Base-by-base conservation (phyloP, 2,329 filamentous ascomycete species). In the Alternaria sp. region DNA sequence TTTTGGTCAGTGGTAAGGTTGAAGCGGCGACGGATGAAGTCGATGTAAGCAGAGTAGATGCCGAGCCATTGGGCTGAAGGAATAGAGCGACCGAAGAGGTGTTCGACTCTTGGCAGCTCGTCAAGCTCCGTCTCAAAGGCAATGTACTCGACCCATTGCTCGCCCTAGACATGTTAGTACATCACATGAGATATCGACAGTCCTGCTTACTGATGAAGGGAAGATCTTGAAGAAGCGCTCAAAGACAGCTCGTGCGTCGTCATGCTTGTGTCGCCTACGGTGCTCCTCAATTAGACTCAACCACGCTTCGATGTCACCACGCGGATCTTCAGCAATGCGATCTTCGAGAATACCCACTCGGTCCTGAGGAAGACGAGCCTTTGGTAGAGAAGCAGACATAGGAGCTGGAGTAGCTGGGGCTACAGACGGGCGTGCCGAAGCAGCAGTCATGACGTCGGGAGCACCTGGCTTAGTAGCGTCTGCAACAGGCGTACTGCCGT, bases 251-350 rank as follows among this genome's bases (percentile, higher is more conserved):
- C 95, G 89, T 26, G 92, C 88, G 73, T 95, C 91, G 64, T 97
- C 93, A 66, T 94, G 83, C 79, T 93, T 92, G 81, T 91, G 91
- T 73, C 91, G 92, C 74, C 88, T 90, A 71, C 91, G 91, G 79
- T 97, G 89, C 77, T 97, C 93, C 69, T 88, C 87, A 77, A 99
- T 95, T 77, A 99, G 86, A 69, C 88, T 87, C 73, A 96, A 83
- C 96, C 96, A 99, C 30, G 95, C 93, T 78, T 96, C 92, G 80
- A 96, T 88, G 73, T 97, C 94, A 75, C 95, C 96, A 73, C 93
- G 91, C 15, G 95, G 92, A 77, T 99, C 96, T 75, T 97, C 92
- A 77, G 91, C 90, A 79, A 98, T 91, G 76, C 95, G 90, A 79
- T 96, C 92, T 83, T 99, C 95, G 75, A 98, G 86, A 62, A 94